These are phyloP conservation scores for Solanum megistacrolobum DNA, from an alignment of 257 asterid species.

Conservation along the genomic window DNA sequence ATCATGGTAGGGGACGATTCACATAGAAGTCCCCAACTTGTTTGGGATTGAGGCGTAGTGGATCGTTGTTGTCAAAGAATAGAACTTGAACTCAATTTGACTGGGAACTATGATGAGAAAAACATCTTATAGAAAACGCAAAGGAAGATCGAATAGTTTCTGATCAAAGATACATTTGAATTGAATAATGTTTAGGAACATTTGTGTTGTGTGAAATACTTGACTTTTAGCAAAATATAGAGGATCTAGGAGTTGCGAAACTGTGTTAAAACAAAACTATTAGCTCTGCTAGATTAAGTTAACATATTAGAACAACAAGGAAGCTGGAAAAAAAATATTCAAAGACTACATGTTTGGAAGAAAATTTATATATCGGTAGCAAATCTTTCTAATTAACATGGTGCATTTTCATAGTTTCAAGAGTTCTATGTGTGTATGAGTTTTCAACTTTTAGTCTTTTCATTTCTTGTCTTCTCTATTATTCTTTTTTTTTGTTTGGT, in stretches of 20 bases:
- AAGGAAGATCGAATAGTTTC: background rate
- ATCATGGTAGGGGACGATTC: background rate
- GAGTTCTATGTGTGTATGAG: background rate
- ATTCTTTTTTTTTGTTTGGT: background rate
- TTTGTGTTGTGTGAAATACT: background rate
- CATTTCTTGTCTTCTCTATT: background rate
- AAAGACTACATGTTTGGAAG: background rate
- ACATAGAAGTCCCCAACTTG: background rate
- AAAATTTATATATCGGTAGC: background rate
- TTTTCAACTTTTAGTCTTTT: background rate
- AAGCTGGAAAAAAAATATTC: background rate
- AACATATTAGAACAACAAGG: background rate
- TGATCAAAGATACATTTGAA: background rate
- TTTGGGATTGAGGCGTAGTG: background rate
- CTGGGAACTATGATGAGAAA: background rate
- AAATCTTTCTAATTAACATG: background rate
- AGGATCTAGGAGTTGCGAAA: background rate
- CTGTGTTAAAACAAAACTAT: background rate
- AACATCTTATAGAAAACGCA: background rate
- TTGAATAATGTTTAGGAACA: background rate
- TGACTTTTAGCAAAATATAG: background rate
- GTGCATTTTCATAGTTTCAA: background rate
- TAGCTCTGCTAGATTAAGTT: background rate
- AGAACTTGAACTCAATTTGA: background rate
- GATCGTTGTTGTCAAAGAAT: background rate